A percentile compares a stretch with the other conserved stretches of the same genome.
These are phyloP conservation scores for Solanum dulcamara DNA, from an alignment of 257 asterid species.

Conservation along the genomic window DNA sequence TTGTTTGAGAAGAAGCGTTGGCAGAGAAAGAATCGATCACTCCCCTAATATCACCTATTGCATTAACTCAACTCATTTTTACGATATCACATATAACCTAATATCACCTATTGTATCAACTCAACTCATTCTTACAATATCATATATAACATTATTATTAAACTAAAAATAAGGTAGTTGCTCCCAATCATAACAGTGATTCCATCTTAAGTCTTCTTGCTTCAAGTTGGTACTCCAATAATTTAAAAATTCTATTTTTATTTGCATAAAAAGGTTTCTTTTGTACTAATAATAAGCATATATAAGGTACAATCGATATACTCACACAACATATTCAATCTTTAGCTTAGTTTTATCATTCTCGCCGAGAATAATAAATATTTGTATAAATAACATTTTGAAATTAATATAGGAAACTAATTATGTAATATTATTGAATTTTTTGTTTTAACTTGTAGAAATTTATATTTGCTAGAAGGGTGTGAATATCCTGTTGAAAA, in stretches of 20 bases:
- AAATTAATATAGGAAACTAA: too few species aligned
- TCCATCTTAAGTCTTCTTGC: not conserved
- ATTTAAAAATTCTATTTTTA: not conserved
- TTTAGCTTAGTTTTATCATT: too few species aligned
- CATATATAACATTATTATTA: not conserved
- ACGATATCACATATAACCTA: not conserved
- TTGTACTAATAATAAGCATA: too few species aligned
- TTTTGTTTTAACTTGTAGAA: too few species aligned
- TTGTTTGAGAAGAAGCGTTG: not conserved
- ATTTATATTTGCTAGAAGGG: too few species aligned
- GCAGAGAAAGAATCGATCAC: fast-evolving
- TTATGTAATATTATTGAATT: too few species aligned
- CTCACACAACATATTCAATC: too few species aligned
- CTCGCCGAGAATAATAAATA: too few species aligned
- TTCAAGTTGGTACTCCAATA: not conserved
- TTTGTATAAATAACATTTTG: too few species aligned
- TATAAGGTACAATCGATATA: too few species aligned
- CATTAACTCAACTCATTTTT: not conserved
- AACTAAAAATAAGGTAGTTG: not conserved
- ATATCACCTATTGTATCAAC: not conserved
- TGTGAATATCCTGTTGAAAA: too few species aligned
- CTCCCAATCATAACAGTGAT: not conserved
- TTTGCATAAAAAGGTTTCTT: not conserved
- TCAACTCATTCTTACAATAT: not conserved
- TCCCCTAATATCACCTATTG: not conserved